Percentiles rank a stretch among this genome's conserved stretches.
Conservation (phyloP, 257 asterid genomes). For the Scutellaria barbata region DNA sequence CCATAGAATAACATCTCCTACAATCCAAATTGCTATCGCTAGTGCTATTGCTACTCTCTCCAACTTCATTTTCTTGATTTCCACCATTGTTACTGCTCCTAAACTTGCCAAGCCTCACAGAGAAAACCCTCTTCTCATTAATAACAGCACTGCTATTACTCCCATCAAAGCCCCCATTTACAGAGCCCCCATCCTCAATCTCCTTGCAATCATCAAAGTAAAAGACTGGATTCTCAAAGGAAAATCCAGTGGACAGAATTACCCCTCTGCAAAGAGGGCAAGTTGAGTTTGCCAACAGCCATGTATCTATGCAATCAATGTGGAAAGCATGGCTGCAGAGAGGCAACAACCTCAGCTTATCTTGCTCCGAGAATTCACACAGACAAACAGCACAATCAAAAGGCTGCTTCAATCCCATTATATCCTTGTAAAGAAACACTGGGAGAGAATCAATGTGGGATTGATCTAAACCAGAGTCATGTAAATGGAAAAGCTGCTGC, state of each 20-base stretch:
- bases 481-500: slow-evolving; percentile 80
- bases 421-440: slow-evolving; percentile 71
- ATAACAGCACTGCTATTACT: slow-evolving; percentile 39
- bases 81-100: slow-evolving; percentile 42
- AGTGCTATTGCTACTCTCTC: slow-evolving; percentile 75
- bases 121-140: slow-evolving; percentile 72
- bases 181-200: slow-evolving; percentile 48
- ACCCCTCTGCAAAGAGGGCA: slow-evolving; percentile 92
- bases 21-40: slow-evolving; percentile 67
- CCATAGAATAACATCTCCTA: slow-evolving; percentile 97
- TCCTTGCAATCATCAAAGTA: slow-evolving; percentile 57
- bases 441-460: slow-evolving; percentile 80
- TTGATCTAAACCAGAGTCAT: slow-evolving; percentile 90
- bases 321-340: slow-evolving; percentile 93
- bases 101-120: slow-evolving; percentile 87
- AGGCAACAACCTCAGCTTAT: slow-evolving; percentile 74
- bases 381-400: slow-evolving; percentile 93
- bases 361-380: slow-evolving; percentile 74
- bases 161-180: slow-evolving; percentile 38
- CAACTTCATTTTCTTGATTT: slow-evolving; percentile 54
- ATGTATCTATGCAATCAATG: slow-evolving; percentile 83
- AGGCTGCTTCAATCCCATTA: slow-evolving; percentile 75
- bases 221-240: slow-evolving; percentile 67
- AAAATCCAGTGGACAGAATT: slow-evolving; percentile 60
- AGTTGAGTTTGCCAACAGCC: slow-evolving; percentile 82